Base-by-base conservation (phyloP, 345 rosid genomes). In the Populus tremula region DNA sequence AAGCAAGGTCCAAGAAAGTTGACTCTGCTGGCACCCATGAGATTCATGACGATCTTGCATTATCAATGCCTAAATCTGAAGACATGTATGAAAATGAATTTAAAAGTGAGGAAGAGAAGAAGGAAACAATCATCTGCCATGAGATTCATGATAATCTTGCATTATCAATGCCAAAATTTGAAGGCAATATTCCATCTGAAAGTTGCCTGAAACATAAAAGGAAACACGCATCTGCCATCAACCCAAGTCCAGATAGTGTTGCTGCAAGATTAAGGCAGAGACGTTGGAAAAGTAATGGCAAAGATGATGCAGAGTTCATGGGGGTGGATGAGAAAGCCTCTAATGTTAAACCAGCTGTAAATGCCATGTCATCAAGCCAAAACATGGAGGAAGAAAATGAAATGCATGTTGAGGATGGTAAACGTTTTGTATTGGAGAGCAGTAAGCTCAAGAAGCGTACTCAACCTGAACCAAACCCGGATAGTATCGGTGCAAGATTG, bases 251-350 rank as follows among this genome's bases (percentile, higher is more conserved):
- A 12, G 78, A 87, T 39, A 81, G 86, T 64, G 84, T 85, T 72
- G 86, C 79, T 74, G 89, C 87, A 81, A 84, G 92, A 84, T 75
- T 87, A 36, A 85, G 89, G 69, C 88, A 72, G 76, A 79, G 87
- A 63, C 87, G 78, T 61, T 78, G 70, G 75, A 59, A 25, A 35
- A 65, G 21, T 64, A 74, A 29, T 33, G 77, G 67, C 72, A 38
- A 10, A n/a, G 31, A 74, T 71, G 74, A 69, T 25, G 72, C 23
- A 23, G 35, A 76, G 70, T 39, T 38, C 18, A 17, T 16, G 35
- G 56, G 13, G 54, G 53, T 61, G 67, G 38, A 43, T 66, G 70
- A 69, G 62, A 63, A 70, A 45, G 66, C 1, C 43, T 23, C 64
- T 21, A 64, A 77, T 27, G 77, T 21, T 20, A 54, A 70, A 67